These are phyloP conservation scores for Psilocybe tampanensis DNA, from an alignment of 768 basidiomycete genomes.

Conservation along the genomic window DNA sequence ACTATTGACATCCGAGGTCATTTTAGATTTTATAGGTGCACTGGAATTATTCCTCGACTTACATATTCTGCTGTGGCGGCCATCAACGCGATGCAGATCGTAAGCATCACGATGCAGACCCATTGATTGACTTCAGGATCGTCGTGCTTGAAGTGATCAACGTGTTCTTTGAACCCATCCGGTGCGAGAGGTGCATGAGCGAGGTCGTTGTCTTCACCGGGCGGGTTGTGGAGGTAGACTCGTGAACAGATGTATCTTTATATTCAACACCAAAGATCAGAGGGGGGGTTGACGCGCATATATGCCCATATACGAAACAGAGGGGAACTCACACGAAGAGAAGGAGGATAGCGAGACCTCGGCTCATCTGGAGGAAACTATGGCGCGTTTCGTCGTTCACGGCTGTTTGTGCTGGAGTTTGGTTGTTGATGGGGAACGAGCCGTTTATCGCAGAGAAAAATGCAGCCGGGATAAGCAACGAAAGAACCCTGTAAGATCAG, in stretches of 20 bases:
- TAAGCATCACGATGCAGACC: constrained; percentile 56
- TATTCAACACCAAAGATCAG: background rate
- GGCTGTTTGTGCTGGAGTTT: constrained; percentile 13
- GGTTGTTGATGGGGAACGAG: constrained; percentile 11
- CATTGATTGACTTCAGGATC: constrained; percentile 67
- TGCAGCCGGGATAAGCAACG: constrained; percentile 64
- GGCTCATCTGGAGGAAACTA: constrained; percentile 61
- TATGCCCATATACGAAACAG: background rate
- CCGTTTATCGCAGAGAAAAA: constrained; percentile 61
- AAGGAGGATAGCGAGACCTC: constrained; percentile 65
- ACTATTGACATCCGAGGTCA: constrained; percentile 30
- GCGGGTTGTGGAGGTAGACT: constrained; percentile 71
- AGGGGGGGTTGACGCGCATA: background rate
- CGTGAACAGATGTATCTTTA: constrained; percentile 72
- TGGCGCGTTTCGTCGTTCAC: constrained; percentile 44
- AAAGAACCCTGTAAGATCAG: constrained; percentile 51
- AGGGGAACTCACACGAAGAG: constrained; percentile 51
- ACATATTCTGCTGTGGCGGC: constrained; percentile 75
- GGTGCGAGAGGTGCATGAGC: constrained; percentile 45
- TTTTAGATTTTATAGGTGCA: no score
- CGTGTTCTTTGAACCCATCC: constrained; percentile 41
- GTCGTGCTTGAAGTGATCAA: constrained; percentile 30
- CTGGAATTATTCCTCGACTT: constrained; percentile 6
- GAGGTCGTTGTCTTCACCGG: constrained; percentile 52
- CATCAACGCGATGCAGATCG: constrained; percentile 59